Evolutionary conservation across 257 asterid species (phyloP), one percentile per base, ranked within the genome.

Genomic region (Primulina tabacum): DNA sequence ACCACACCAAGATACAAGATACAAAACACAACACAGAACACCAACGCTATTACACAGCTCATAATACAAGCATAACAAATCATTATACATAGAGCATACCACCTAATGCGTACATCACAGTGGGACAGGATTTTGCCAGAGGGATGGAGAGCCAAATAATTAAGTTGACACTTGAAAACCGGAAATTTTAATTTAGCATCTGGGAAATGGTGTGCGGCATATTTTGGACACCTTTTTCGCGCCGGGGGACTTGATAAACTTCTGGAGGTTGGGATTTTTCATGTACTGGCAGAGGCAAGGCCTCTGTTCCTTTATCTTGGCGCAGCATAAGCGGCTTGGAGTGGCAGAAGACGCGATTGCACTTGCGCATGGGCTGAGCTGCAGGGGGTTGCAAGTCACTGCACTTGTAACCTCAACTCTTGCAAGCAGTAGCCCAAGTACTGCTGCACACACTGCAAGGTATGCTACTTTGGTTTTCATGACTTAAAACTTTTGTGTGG

Each of bases 151-250:
- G 24, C 38, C 26, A 60, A 52, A 70, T 68, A 75, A 17, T 10
- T 56, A 59, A 29, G 47, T 50, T 7, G 34, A 29, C 12, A 37
- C 32, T 4, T 18, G 34, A 58, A n/a, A 56, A 62, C 4, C 10
- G 8, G 61, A 6, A 5, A 34, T 28, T 2, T 28, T 28, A 28
- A 28, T 28, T 81, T 20, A 87, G 85, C 97, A 92, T 20, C 70
- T 81, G 18, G 97, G 97, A 34, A 84, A 85, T n/a, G 96, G 92
- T 56, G 92, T 73, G 68, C 95, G 86, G 73, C 97, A 92, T 69
- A 90, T 68, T 35, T 7, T 68, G 16, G 97, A 92, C 3, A 92
- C 97, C 73, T 85, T 92, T 76, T 80, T 80, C 0, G 97, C 97
- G 60, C 89, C 93, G 1, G 92, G 97, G 7, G 97, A 89, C 64